Evolutionary conservation across 2,329 filamentous ascomycete species (phyloP), one percentile per base, ranked within the genome.

Genomic region (Aspergillus tamarii): DNA sequence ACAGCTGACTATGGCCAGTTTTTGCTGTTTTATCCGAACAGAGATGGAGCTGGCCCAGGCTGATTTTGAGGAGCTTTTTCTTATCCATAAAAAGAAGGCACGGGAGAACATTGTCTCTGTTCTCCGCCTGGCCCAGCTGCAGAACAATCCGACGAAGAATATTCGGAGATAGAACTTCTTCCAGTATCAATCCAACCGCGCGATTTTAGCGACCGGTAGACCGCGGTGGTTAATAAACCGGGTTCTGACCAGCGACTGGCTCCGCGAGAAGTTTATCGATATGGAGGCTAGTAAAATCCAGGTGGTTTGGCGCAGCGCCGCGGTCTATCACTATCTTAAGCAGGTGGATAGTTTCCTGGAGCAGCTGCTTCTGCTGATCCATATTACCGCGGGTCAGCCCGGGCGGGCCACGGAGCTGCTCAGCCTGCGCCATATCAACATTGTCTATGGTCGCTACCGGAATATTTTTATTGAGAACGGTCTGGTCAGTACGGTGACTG

Each of bases 401-500:
- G 53, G 21, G 9, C 62, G 53, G 21, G 60, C 32, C 4, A 57
- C 60, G 2, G 46, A 66, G 57, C 41, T 66, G 14, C 48, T 66
- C 1, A 63, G 56, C 30, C 23, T 66, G 3, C 23, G 36, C 1
- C 11, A 62, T 55, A 28, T 43, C 10, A 66, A 66, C 23, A 64
- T 56, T 0, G 36, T 21, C 2, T 7, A 62, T 23, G 14, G 48
- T 8, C 16, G 30, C 1, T 19, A 61, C 34, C 34, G 60, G 1
- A 65, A 59, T 50, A 55, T 65, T n/a, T 63, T 64, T 45, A 65
- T 67, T 19, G 28, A 67, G n/a, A 26, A 67, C 41, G 39, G 61
- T 4, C 48, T 65, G 16, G 56, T 65, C 1, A 55, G 30, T 16
- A 54, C 50, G 0, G 63, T 65, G 1, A 67, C 57, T 1, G 30